Evolutionary conservation across 2,329 filamentous ascomycete genomes (phyloP), one percentile per base, ranked within the genome.

Genomic region (Bimuria novae-zelandiae): DNA sequence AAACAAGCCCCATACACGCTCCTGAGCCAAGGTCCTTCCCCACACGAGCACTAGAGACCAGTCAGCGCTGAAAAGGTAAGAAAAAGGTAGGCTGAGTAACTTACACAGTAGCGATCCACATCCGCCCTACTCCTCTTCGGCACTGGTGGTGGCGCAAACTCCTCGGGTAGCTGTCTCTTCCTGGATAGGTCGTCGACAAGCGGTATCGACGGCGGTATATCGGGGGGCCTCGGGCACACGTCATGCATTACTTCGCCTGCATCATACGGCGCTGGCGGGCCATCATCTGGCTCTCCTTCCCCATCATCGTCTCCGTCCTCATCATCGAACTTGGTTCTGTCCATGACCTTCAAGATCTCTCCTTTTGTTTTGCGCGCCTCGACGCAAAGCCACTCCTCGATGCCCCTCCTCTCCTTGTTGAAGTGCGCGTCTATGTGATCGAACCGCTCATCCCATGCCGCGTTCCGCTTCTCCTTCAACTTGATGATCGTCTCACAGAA

Each of bases 351-450:
- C 7, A 49, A 7, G 4, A 68, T 30, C 16, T 71, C 55, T 11
- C 62, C 67, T 54, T 77, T 77, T 5, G 49, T 58, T 46, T 61
- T 68, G 39, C 72, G 71, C 39, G 65, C 63, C 52, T 77, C 73
- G 2, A 74, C 56, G 50, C 75, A 77, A 0, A 77, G 35, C 88
- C 88, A 90, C 8, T 86, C 77, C 14, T 70, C 69, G 17, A 88
- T 87, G 6, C 72, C 64, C 61, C 65, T 78, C 6, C 74, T 69
- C 2, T 83, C 80, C 23, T 84, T 84, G 49, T 81, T 81, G 56
- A 88, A 86, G 65, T 91, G 89, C 14, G 82, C 71, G 53, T 92
- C 90, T 58, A 96, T 92, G 65, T 96, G 91, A 61, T 92, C 77
- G 58, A 84, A 85, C 2, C 85, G 73, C 57, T 84, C 80, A 7